Conservation (phyloP, 2,329 filamentous ascomycete genomes). For the Penicillium thymicola region DNA sequence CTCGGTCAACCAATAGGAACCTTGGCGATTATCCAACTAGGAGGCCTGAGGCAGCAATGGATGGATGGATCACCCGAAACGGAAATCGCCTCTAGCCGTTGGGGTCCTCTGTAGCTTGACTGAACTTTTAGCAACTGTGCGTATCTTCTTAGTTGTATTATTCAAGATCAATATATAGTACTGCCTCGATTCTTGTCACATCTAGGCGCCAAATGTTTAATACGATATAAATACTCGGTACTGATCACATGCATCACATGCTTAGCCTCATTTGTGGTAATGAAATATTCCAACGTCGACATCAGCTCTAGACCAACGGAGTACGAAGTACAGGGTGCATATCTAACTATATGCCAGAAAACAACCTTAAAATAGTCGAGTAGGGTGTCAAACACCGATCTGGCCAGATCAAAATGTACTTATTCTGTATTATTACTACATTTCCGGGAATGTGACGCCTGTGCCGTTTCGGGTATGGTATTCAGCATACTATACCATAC, state of each 20-base stretch:
- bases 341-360: conserved; percentile 2
- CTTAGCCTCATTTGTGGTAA: background rate
- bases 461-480: conserved; percentile 17
- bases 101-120: background rate
- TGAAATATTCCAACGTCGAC: background rate
- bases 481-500: conserved; percentile 19
- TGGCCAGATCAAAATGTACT: background rate
- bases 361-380: conserved; percentile 5
- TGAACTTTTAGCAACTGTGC: background rate
- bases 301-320: background rate
- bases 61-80: background rate
- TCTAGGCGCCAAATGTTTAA: background rate
- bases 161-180: background rate
- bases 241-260: conserved; percentile 8
- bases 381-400: background rate
- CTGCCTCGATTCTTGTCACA: background rate
- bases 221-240: background rate
- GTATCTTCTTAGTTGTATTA: background rate
- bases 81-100: background rate
- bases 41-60: background rate
- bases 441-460: conserved; percentile 17
- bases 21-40: conserved; percentile 26
- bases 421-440: conserved; percentile 4
- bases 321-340: background rate
- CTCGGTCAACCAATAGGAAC: conserved; percentile 25